Evolutionary conservation across 768 basidiomycete genomes (phyloP), one percentile per base, ranked within the genome.

Genomic region (Phanerochaete carnosa): DNA sequence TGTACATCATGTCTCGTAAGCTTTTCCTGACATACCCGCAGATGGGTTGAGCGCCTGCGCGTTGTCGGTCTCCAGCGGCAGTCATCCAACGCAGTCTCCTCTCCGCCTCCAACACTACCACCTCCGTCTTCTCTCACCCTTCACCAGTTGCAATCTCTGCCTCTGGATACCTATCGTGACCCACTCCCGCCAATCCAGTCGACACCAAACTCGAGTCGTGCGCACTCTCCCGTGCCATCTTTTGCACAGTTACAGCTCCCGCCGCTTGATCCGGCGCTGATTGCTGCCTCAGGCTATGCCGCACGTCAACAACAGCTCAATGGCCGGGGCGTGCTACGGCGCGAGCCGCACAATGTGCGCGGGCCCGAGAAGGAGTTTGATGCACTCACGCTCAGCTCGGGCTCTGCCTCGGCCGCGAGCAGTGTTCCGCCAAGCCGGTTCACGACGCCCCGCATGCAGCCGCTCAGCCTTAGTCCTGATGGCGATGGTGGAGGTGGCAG

Each of bases 1-100:
- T 43, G 19, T 19, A 8, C 39, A 19, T 12, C 11, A 19, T 43
- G 5, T 43, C 8, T 19, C 19, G 11, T 43, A 19, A 9, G 39
- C 39, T 19, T 12, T 43, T 19, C 4, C 11, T 26, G 35, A 33
- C 23, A 39, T 13, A 51, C 62, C 57, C 28, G 46, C 66, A 91
- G 89, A 45, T 95, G 93, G 93, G 89, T 94, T 33, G 89, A 90
- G 50, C 84, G 92, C 3, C 76, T 94, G 16, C 84, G 89, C 2
- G 79, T 88, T 32, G 82, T 95, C 43, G 92, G 93, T 5, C 74
- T 94, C 43, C 88, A 91, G 63, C 83, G 91, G 15, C 81, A 76
- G 45, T 64, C 65, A 43, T 66, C 67, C 46, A 29, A 59, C 23
- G 45, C 55, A 32, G 46, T 63, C 45, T 46, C 46, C 39, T 58